These are phyloP conservation scores for Candida sakaeoensis DNA, from an alignment of 805 yeast species.

Conservation along the genomic window DNA sequence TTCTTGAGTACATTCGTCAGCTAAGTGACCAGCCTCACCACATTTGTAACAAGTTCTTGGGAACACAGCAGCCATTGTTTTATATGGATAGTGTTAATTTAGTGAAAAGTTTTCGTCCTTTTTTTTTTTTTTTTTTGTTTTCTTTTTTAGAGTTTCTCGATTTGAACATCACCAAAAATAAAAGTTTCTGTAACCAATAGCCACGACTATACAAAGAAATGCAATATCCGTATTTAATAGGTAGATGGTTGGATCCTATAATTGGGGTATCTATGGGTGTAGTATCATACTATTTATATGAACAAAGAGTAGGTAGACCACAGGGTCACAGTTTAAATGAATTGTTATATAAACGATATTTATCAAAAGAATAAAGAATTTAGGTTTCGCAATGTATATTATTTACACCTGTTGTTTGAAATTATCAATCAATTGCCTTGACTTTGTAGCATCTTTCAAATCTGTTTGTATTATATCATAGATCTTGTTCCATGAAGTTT, in stretches of 20 bases:
- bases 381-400: neutral
- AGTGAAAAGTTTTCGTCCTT: slow-evolving; percentile 1
- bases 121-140: too few relatives aligned
- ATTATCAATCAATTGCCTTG: slow-evolving; percentile 16
- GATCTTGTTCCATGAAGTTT: slow-evolving; percentile 45
- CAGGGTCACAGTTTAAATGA: slow-evolving; percentile 61
- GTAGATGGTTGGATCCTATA: slow-evolving; percentile 59
- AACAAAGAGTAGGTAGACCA: slow-evolving; percentile 51
- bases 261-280: slow-evolving; percentile 62
- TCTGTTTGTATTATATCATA: slow-evolving; percentile 29
- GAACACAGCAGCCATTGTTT: slow-evolving; percentile 38
- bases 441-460: slow-evolving; percentile 23
- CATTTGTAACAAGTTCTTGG: slow-evolving; percentile 88
- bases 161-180: too few relatives aligned
- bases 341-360: slow-evolving; percentile 33
- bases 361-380: neutral
- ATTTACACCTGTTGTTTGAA: slow-evolving; percentile 13
- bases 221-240: slow-evolving; percentile 46
- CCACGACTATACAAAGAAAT: slow-evolving; percentile 16
- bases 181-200: too few relatives aligned
- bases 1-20: slow-evolving; percentile 80
- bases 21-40: slow-evolving; percentile 88
- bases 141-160: too few relatives aligned
- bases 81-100: too few relatives aligned
- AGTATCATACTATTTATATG: slow-evolving; percentile 61